Percentiles rank a stretch among this genome's conserved stretches.
phyloP scores from a whole-genome alignment of 352 stramenopile genomes.

The Globisporangium canariense region DNA sequence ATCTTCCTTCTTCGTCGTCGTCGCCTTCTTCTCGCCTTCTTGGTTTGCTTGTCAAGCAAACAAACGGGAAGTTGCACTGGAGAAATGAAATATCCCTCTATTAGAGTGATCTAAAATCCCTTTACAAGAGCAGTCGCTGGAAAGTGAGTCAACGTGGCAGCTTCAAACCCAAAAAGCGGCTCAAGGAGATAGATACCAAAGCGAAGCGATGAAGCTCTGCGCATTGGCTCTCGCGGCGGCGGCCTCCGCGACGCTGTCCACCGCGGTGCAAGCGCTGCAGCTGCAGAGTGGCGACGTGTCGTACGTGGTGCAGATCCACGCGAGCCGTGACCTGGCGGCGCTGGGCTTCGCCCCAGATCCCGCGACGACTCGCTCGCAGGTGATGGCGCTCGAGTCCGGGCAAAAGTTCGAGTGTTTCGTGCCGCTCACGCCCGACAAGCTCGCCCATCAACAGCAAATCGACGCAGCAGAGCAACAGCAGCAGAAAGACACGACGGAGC shows the following conservation, averaged over 20 bases:
- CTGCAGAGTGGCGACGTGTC: conserved; percentile 29
- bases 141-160: conserved; percentile 4
- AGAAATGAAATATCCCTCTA: not conserved
- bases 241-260: not conserved
- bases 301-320: conserved; percentile 73
- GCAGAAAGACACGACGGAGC: conserved; percentile 8
- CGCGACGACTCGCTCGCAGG: conserved; percentile 32
- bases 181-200: not conserved
- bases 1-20: conserved; percentile 4
- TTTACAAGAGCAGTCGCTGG: not conserved
- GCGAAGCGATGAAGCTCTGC: not conserved
- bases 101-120: not conserved
- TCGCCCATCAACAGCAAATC: conserved; percentile 4
- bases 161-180: not conserved
- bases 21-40: conserved; percentile 3
- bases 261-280: conserved; percentile 7
- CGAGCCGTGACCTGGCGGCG: conserved; percentile 32
- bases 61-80: not conserved
- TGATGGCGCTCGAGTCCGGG: conserved; percentile 63
- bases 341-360: conserved; percentile 15
- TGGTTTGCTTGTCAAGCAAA: not conserved
- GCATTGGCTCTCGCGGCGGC: not conserved
- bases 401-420: conserved; percentile 77
- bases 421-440: conserved; percentile 27
- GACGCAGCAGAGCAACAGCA: not conserved